Evolutionary conservation across 2,329 filamentous ascomycete genomes (phyloP), one percentile per base, ranked within the genome.

Genomic region (Xylariaceae sp.): DNA sequence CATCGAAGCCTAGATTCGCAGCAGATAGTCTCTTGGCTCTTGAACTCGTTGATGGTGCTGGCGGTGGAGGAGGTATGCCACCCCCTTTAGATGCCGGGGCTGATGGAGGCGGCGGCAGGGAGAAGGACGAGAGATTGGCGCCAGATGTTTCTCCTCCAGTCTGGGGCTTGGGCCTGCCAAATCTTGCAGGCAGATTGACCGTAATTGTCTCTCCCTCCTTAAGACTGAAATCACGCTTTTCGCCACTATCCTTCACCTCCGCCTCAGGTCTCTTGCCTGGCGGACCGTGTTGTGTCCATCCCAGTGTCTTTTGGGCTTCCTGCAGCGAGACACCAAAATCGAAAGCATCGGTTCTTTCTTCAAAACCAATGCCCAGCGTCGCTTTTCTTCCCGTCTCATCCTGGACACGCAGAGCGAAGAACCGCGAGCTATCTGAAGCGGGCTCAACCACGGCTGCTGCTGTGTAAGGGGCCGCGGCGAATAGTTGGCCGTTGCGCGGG

Each of bases 121-220:
- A 87, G 70, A 94, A 92, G n/a, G 71, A 77, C 57, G 74, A 76
- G 51, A 74, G 66, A 56, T 69, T 68, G 45, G 63, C 72, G 15
- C 48, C 36, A 2, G 58, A 48, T 36, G 41, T 43, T 46, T 53
- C 61, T 49, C 54, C 57, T 51, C 62, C 57, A 45, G 72, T 67
- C 61, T 67, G 72, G 53, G 66, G 67, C 64, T 68, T 76, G 61
- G 81, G 76, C 61, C 77, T 71, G 15, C 76, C 77, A 55, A 80
- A 76, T 60, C 76, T 76, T 46, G 83, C 82, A 4, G 82, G 84
- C 48, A 94, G 78, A 68, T 88, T 89, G 60, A 95, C 85, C 21
- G 86, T 89, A 63, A 95, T 95, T 16, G 88, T 95, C 77, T 96
- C 87, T 10, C 90, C 90, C 56, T 92, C 89, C 70, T 95, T 95